Base-by-base conservation (phyloP, 1,284 basidiomycete genomes). In the Irpex rosettiformis region DNA sequence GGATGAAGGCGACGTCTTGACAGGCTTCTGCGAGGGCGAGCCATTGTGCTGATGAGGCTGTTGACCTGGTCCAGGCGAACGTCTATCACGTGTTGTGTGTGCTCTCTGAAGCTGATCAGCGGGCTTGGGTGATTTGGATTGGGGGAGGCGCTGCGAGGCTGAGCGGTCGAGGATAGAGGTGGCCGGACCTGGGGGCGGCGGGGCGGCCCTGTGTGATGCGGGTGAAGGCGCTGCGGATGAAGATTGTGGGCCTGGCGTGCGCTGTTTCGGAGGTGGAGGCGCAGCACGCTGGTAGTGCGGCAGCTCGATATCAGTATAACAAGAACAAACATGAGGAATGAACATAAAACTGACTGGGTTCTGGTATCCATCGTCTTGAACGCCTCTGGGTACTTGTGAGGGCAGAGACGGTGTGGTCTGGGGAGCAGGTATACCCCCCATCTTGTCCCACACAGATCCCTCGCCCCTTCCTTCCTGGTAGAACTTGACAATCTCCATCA, bases 401-500 rank as follows among this genome's bases (percentile, higher is more conserved):
- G 56, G 54, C 16, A 62, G 62, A 21, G 54, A 47, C n/a, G 62
- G 59, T 21, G 51, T 56, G 13, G 53, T 56, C 30, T 61, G 66
- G 51, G 64, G 66, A 28, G 72, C 70, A 21, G 70, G 62, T 6
- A 74, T 56, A 75, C 79, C 64, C 18, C 87, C 87, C 85, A 96
- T 84, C 82, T 92, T 92, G 70, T 86, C 84, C 88, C 89, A 93
- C 7, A 89, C 87, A 25, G 69, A 72, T 1, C 62, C 62, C 66
- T 91, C 89, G 61, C 84, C 85, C 55, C 85, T 84, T 37, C 86
- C 86, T 69, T 94, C 92, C 70, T 97, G 95, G 72, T 97, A 98
- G 77, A 98, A 99, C 69, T 96, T 95, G 70, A 99, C 96, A 65
- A 99, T 97, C 69, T 98, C 97, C 85, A 97, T 95, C 59, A 99